Percentiles rank a stretch among this genome's conserved stretches.
Evolutionary conservation across 176 grass and related monocot genomes (phyloP).

Genomic region (Dactylis glomerata): DNA sequence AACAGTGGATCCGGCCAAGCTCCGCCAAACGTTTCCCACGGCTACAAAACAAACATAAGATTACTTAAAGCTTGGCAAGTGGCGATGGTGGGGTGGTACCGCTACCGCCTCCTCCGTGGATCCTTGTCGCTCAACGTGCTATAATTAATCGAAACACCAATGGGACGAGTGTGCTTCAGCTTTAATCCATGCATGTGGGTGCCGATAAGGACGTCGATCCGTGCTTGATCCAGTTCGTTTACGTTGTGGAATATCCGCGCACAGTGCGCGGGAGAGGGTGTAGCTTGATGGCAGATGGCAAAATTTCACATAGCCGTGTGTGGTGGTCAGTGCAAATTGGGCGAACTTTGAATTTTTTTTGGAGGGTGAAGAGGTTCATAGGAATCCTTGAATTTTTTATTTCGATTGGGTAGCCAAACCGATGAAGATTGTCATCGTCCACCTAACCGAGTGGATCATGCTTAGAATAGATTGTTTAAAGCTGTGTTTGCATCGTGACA

Average conservation of each 20-base stretch:
- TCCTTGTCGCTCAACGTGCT: not conserved
- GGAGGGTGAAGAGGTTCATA: not conserved
- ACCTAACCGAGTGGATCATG: not conserved
- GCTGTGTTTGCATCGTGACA: not conserved
- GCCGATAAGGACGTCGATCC: not conserved
- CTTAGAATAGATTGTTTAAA: not conserved
- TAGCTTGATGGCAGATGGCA: not conserved
- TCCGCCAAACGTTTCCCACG: conserved; percentile 2
- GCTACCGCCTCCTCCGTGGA: too few relatives aligned
- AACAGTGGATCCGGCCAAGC: not conserved
- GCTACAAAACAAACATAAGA: not conserved
- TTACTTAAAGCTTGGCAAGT: not conserved
- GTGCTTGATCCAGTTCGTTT: not conserved
- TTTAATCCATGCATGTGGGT: not conserved
- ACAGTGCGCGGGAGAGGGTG: not conserved
- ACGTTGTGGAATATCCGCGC: not conserved
- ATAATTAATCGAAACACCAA: not conserved
- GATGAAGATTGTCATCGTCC: not conserved
- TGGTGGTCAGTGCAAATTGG: not conserved
- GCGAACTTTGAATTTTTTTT: not conserved
- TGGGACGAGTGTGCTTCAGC: not conserved
- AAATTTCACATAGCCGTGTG: not conserved
- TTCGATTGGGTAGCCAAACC: not conserved
- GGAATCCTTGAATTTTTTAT: not conserved
- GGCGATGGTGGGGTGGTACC: not conserved